phyloP scores from a whole-genome alignment of 2,329 filamentous ascomycete genomes.

The Chrysoporthe cubensis region DNA sequence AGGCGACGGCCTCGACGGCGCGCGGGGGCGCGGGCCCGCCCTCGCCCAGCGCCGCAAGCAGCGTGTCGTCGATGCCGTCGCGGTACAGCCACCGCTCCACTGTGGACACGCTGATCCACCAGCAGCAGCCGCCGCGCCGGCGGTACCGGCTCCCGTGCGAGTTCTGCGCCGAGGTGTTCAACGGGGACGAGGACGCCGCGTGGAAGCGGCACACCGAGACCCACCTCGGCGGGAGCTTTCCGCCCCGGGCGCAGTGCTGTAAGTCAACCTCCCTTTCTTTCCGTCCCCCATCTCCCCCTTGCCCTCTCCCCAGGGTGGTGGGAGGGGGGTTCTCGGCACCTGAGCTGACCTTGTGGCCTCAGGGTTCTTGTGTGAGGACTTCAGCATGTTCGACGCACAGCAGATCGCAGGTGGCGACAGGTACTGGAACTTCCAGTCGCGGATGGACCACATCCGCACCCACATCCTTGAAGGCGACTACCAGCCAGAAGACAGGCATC shows the following conservation, averaged over 20 bases:
- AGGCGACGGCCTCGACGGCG: not conserved
- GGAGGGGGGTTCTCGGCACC: too few species aligned
- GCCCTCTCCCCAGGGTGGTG: too few species aligned
- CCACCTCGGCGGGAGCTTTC: constrained; percentile 44
- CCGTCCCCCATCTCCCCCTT: not conserved
- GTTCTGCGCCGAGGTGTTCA: constrained; percentile 49
- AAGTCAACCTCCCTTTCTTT: not conserved
- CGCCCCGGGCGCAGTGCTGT: constrained; percentile 31
- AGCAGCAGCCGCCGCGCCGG: constrained; percentile 1
- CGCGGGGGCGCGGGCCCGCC: not conserved
- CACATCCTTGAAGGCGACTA: constrained; percentile 45
- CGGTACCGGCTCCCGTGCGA: constrained; percentile 49
- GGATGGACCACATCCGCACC: constrained; percentile 54
- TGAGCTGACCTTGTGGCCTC: constrained; percentile 14
- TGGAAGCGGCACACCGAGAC: constrained; percentile 53
- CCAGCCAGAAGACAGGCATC: constrained; percentile 35
- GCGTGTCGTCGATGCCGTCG: constrained; percentile 9
- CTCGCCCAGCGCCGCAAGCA: not conserved
- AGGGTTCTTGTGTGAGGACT: constrained; percentile 49
- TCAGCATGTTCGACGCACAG: constrained; percentile 36
- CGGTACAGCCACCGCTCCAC: constrained; percentile 1
- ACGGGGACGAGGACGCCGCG: constrained; percentile 39
- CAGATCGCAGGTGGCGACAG: constrained; percentile 18
- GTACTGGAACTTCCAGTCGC: constrained; percentile 38
- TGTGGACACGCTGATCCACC: constrained; percentile 15